Conservation (phyloP, 2,329 filamentous ascomycete genomes). For the Hypoxylon sp. region DNA sequence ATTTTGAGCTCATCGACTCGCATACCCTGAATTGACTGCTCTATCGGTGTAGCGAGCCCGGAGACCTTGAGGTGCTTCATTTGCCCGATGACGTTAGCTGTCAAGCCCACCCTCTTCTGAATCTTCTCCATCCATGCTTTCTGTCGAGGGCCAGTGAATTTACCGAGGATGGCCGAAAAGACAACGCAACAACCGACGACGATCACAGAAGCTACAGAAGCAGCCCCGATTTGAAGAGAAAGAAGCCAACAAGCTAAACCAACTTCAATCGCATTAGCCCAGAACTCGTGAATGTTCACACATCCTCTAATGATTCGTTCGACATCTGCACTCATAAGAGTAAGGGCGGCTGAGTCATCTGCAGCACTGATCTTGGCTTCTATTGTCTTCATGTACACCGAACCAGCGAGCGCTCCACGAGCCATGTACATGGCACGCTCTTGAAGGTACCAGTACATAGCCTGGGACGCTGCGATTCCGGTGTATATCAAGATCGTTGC, state of each 20-base stretch:
- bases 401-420: constrained; percentile 51
- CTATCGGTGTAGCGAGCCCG: constrained; percentile 54
- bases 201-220: constrained; percentile 63
- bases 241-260: constrained; percentile 64
- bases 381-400: constrained; percentile 55
- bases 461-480: constrained; percentile 58
- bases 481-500: constrained; percentile 58
- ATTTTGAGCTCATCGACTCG: constrained; percentile 57
- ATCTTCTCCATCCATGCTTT: constrained; percentile 57
- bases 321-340: constrained; percentile 64
- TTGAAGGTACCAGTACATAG: constrained; percentile 58
- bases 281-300: constrained; percentile 58
- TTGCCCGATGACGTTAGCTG: constrained; percentile 55
- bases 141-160: constrained; percentile 50
- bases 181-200: constrained; percentile 55
- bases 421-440: constrained; percentile 52
- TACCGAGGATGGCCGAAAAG: constrained; percentile 46
- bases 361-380: constrained; percentile 35
- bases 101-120: constrained; percentile 53
- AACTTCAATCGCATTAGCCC: constrained; percentile 60
- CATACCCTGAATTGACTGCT: constrained; percentile 52
- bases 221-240: constrained; percentile 62
- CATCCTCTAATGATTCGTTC: constrained; percentile 59
- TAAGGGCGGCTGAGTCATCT: constrained; percentile 58
- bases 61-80: constrained; percentile 62